Conservation (phyloP, 441 rosid genomes). For the Adansonia rubrostipa region DNA sequence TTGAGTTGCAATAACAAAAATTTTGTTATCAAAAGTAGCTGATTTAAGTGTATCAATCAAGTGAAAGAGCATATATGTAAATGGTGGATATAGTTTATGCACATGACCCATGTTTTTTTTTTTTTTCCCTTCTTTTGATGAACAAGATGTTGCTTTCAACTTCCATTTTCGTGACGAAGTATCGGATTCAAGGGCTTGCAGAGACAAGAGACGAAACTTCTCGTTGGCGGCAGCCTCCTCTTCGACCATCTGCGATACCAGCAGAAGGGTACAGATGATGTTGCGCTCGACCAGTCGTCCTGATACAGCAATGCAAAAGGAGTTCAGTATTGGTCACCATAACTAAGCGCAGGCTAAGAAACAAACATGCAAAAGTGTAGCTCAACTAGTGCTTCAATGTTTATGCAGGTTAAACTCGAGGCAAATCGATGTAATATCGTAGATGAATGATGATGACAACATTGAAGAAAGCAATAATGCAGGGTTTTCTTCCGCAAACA, state of each 20-base stretch:
- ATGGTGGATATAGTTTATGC: conserved; percentile 22
- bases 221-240: conserved; percentile 86
- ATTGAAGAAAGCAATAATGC: not conserved
- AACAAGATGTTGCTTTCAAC: conserved; percentile 3
- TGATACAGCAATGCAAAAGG: conserved; percentile 28
- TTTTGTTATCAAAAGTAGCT: conserved; percentile 29
- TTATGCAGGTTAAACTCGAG: too few relatives aligned
- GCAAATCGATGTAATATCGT: too few relatives aligned
- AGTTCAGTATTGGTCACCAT: not conserved
- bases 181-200: not conserved
- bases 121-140: not conserved
- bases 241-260: conserved; percentile 63
- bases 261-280: conserved; percentile 80
- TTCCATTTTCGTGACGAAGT: not conserved
- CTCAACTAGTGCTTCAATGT: not conserved
- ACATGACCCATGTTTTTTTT: conserved; percentile 12
- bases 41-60: conserved; percentile 26
- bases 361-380: not conserved
- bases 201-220: conserved; percentile 19
- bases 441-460: not conserved
- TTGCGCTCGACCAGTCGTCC: conserved; percentile 96
- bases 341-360: too few relatives aligned
- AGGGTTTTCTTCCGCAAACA: not conserved
- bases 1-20: conserved; percentile 31
- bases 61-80: conserved; percentile 26